Conservation (phyloP, 2,329 filamentous ascomycete genomes). For the Hypomyces perniciosus region DNA sequence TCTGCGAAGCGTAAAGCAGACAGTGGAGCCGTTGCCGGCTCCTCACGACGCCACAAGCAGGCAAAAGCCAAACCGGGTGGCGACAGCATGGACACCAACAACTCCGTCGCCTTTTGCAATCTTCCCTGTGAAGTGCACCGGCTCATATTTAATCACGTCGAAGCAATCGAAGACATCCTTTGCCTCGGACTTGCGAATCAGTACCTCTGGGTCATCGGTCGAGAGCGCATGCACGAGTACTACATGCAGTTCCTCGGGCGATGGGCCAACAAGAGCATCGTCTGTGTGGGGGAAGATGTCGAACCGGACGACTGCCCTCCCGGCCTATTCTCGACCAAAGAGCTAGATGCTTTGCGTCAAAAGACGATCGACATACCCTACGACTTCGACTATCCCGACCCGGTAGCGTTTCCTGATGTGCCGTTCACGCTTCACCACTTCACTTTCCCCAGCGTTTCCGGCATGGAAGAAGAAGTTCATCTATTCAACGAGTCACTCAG, state of each 20-base stretch:
- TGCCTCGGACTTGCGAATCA: background rate
- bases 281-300: constrained; percentile 8
- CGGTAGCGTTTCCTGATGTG: no score
- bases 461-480: no score
- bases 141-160: background rate
- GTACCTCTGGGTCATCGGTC: background rate
- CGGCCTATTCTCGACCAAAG: constrained; percentile 6
- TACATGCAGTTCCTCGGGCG: background rate
- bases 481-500: no score
- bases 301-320: constrained; percentile 4
- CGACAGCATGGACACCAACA: background rate
- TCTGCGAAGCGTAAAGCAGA: no score
- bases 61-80: background rate
- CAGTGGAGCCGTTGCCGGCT: no score
- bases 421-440: no score
- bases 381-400: no score
- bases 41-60: no score
- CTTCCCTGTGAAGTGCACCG: background rate
- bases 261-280: constrained; percentile 10
- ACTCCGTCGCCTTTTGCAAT: background rate
- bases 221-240: background rate
- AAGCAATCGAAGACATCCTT: background rate
- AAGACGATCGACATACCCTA: background rate
- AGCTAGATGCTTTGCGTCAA: background rate
- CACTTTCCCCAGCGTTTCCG: no score